phyloP scores from a whole-genome alignment of 225 moss, liverwort and hornwort species.

The Pseudoscleropodium purum region DNA sequence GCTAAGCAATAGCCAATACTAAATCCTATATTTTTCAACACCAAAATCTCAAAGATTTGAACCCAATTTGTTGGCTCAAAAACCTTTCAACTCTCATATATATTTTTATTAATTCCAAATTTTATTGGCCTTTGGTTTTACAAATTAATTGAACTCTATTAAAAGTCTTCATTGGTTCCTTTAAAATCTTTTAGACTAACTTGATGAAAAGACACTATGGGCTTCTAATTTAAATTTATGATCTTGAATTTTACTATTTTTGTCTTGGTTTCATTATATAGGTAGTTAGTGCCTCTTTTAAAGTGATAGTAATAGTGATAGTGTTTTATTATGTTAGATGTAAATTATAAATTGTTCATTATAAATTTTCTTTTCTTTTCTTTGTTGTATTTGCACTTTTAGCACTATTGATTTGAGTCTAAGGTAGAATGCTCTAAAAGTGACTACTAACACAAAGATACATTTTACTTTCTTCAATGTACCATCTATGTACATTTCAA shows the following conservation, averaged over 20 bases:
- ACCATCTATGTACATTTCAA: no score
- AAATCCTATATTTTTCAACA: background rate
- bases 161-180: background rate
- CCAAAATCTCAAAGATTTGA: background rate
- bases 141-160: background rate
- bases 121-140: background rate
- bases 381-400: no score
- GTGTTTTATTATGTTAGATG: no score
- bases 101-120: background rate
- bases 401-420: no score
- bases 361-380: no score
- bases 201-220: background rate
- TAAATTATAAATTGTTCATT: no score
- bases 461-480: no score
- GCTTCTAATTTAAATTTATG: background rate
- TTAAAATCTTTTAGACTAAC: background rate
- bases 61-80: accelerated
- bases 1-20: background rate
- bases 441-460: no score
- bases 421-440: no score
- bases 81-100: background rate
- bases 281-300: no score
- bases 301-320: no score
- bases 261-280: no score
- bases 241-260: background rate